Conservation (phyloP, 2,329 filamentous ascomycete species). For the Paecilomyces sp. region DNA sequence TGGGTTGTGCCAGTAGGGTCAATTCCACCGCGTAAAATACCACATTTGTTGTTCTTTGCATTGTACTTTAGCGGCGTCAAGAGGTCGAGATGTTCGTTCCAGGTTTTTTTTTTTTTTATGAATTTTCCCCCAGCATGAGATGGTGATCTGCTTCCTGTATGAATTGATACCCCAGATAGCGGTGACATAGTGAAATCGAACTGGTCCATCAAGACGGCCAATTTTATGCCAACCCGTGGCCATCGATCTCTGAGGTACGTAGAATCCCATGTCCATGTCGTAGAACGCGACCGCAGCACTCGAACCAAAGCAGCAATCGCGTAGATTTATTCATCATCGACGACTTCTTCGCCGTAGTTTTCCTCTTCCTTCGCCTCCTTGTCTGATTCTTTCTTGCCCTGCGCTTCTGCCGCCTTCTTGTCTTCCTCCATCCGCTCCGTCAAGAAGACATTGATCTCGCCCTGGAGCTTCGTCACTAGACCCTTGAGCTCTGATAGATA, state of each 20-base stretch:
- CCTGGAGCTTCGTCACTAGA: constrained; percentile 46
- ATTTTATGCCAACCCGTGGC: constrained; percentile 5
- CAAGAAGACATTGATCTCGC: constrained; percentile 52
- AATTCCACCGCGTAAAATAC: constrained; percentile 15
- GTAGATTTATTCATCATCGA: constrained; percentile 51
- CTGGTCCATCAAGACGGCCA: constrained; percentile 4
- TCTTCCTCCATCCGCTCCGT: constrained; percentile 58
- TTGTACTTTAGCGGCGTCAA: constrained; percentile 5
- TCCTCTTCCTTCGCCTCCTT: constrained; percentile 41
- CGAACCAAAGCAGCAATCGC: background rate
- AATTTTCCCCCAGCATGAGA: background rate
- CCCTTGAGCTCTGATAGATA: constrained; percentile 47
- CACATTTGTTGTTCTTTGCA: constrained; percentile 13
- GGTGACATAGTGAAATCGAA: background rate
- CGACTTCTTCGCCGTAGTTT: constrained; percentile 76
- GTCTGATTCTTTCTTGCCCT: constrained; percentile 27
- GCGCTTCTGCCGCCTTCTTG: constrained; percentile 34
- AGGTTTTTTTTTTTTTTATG: background rate
- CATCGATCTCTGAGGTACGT: background rate
- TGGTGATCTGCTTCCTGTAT: background rate
- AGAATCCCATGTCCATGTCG: background rate
- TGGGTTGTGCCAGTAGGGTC: constrained; percentile 60
- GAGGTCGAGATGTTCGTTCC: background rate
- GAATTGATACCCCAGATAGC: constrained; percentile 5
- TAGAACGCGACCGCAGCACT: background rate